Evolutionary conservation across 2,329 filamentous ascomycete genomes (phyloP).

Genomic region (Curvularia spicifera): DNA sequence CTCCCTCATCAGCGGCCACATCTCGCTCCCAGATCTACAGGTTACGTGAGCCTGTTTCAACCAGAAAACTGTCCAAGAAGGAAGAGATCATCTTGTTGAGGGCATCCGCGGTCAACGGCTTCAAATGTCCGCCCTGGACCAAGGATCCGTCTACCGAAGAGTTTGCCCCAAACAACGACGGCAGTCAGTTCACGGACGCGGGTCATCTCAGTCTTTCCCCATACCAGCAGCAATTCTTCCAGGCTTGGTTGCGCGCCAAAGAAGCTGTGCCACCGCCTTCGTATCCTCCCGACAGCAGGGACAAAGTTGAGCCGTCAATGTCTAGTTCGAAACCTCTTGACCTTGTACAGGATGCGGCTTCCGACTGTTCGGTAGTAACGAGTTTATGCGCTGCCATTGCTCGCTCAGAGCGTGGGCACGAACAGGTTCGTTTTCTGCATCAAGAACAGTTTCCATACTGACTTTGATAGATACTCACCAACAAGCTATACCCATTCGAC

Average conservation of each 20-base stretch:
- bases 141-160: constrained; percentile 66
- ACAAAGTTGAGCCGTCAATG: constrained; percentile 60
- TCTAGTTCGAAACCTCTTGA: constrained; percentile 68
- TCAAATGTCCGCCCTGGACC: constrained; percentile 82
- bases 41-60: constrained; percentile 59
- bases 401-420: constrained; percentile 70
- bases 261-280: constrained; percentile 66
- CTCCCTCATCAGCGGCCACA: constrained; percentile 13
- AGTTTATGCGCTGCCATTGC: constrained; percentile 85
- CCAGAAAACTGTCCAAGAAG: constrained; percentile 67
- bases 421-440: constrained; percentile 61
- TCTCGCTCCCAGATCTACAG: constrained; percentile 39
- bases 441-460: constrained; percentile 5
- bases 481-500: constrained; percentile 79
- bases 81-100: constrained; percentile 80
- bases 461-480: constrained; percentile 67
- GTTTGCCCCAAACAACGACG: constrained; percentile 64
- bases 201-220: constrained; percentile 74
- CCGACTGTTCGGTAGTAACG: constrained; percentile 96
- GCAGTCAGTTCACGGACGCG: constrained; percentile 69
- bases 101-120: constrained; percentile 80
- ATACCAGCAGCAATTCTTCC: constrained; percentile 76
- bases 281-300: constrained; percentile 42
- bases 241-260: constrained; percentile 78
- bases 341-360: constrained; percentile 92